These are phyloP conservation scores for Neltuma alba DNA, from an alignment of 306 rosid genomes.

Conservation along the genomic window DNA sequence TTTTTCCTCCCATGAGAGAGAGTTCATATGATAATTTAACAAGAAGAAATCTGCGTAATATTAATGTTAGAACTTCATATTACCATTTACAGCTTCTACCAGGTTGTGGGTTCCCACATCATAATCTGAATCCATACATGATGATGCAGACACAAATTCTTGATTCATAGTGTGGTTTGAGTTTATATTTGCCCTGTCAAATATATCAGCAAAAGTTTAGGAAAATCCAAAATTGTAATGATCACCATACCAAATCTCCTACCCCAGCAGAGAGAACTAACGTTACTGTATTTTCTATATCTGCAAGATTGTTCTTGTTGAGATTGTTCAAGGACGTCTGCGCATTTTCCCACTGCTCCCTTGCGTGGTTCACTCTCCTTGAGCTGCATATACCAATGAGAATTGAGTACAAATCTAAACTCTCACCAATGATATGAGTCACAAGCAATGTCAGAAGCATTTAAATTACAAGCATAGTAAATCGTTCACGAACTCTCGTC, in stretches of 20 bases:
- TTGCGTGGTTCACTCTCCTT: constrained; percentile 54
- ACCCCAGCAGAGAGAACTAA: constrained; percentile 46
- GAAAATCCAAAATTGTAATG: not conserved
- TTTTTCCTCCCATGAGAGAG: too few relatives aligned
- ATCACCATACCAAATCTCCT: not conserved
- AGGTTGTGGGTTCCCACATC: constrained; percentile 50
- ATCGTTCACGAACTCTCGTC: not conserved
- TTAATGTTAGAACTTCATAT: constrained; percentile 20
- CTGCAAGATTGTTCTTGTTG: constrained; percentile 49
- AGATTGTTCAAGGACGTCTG: constrained; percentile 50
- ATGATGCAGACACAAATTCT: constrained; percentile 56
- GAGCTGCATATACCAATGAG: constrained; percentile 62
- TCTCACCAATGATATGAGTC: not conserved
- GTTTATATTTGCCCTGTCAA: constrained; percentile 57
- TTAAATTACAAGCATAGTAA: not conserved
- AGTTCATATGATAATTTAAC: not conserved
- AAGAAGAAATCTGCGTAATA: not conserved
- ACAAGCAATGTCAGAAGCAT: not conserved
- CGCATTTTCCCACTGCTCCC: constrained; percentile 70
- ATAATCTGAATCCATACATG: constrained; percentile 51
- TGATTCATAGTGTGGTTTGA: constrained; percentile 52
- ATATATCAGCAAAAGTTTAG: constrained; percentile 2
- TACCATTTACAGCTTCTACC: constrained; percentile 70
- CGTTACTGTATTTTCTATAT: constrained; percentile 64
- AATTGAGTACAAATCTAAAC: not conserved